Base-by-base conservation (phyloP, 305 asterid species). In the Rubia balearica region DNA sequence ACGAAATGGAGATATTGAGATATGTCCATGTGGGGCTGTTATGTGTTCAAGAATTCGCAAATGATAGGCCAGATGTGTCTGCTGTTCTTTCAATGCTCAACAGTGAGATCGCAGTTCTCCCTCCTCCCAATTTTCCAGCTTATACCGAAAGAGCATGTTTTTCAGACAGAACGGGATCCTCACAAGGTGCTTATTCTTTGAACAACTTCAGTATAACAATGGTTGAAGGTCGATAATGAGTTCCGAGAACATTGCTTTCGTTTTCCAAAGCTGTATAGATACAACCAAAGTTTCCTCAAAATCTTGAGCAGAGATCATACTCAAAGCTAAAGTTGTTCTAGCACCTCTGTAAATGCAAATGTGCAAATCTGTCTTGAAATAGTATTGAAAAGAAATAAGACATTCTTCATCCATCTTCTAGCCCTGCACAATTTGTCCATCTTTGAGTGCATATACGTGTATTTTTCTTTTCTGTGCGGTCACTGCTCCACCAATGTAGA, bases 41-140 rank as follows among this genome's bases (percentile, higher is more conserved):
- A 65, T 87, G 92, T 69, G 88, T 85, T 4, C 89, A 85, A 79
- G 89, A 87, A 72, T 72, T 46, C 43, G 81, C 85, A 11, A 78
- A 76, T 61, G 89, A 84, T 19, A 73, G 91, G 74, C 92, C 91
- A 11, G 76, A 77, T 16, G 51, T 83, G 21, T 83, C 84, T 17
- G 19, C 66, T 11, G 81, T 84, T 53, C 79, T 84, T 17, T 83
- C 86, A 0, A 83, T 86, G 86, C 69, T 86, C 16, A 76, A 78
- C 71, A 79, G 85, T 68, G 81, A 81, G 51, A 80, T 53, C 17
- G 38, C 76, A 4, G 78, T 77, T 71, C 89, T 86, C 33, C 82
- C 86, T 1, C 48, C 56, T 45, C 91, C 91, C 7, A 81, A 78
- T 61, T 83, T 75, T 43, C 68, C 85, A 0, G 86, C 85, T 8